A percentile compares a stretch with the other conserved stretches of the same genome.
Conservation (phyloP, 169 alveolate genomes). For the Plasmodium vivax region DNA sequence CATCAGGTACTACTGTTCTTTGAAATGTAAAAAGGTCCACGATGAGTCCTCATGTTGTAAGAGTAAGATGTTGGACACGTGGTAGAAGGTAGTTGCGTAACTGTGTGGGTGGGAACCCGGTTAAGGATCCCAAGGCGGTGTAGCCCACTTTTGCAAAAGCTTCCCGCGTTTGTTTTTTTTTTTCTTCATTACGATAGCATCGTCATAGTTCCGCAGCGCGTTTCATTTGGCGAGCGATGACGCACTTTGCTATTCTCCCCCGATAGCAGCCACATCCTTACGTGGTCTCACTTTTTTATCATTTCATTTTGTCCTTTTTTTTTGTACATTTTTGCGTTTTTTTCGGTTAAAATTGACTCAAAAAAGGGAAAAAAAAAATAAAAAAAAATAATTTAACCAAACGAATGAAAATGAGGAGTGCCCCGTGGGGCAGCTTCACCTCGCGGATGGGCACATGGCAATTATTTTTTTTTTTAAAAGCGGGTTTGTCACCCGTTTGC, state of each 20-base stretch:
- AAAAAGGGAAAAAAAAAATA: background rate
- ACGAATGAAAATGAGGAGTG: slow-evolving; percentile 1
- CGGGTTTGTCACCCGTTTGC: background rate
- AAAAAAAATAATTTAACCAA: background rate
- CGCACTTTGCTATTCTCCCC: background rate
- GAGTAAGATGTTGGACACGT: slow-evolving; percentile 67
- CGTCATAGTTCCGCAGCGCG: background rate
- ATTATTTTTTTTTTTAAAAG: background rate
- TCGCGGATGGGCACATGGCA: background rate
- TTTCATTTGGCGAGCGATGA: background rate
- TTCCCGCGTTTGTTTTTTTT: background rate
- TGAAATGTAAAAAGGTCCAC: slow-evolving; percentile 82
- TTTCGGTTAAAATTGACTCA: background rate
- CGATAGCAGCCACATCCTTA: background rate
- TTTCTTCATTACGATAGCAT: background rate
- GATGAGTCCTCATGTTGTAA: slow-evolving; percentile 84
- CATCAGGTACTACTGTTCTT: slow-evolving; percentile 81
- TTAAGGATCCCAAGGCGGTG: background rate
- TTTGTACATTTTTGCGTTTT: slow-evolving; percentile 12
- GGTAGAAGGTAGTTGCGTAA: background rate
- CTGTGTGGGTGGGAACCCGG: background rate
- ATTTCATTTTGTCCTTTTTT: slow-evolving; percentile 4
- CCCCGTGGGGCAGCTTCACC: background rate
- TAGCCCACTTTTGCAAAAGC: background rate
- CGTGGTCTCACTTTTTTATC: background rate